These are phyloP conservation scores for Kodamaea hsintzibuensis DNA, from an alignment of 805 yeast genomes.

Conservation along the genomic window DNA sequence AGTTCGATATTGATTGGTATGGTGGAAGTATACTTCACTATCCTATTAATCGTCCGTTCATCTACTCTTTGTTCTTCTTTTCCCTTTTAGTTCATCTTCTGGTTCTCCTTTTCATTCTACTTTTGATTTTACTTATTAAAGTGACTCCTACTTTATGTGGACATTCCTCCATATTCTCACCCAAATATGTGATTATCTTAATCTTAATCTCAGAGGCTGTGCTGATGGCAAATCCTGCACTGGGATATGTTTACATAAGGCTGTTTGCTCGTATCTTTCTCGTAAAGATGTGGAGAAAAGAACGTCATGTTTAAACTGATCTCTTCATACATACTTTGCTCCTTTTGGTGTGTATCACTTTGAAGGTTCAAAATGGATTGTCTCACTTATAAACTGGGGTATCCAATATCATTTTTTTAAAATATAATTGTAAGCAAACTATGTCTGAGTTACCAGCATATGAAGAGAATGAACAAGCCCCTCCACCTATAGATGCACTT, in stretches of 20 bases:
- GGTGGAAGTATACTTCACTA: too few species aligned
- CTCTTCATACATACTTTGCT: too few species aligned
- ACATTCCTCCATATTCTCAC: not conserved
- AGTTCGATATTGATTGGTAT: too few species aligned
- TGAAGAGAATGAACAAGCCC: not conserved
- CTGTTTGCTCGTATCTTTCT: not conserved
- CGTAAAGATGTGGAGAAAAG: not conserved
- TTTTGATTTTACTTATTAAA: too few species aligned
- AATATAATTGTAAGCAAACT: not conserved
- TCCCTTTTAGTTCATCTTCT: too few species aligned
- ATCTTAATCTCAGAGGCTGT: not conserved
- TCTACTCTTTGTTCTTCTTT: too few species aligned
- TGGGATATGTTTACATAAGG: not conserved
- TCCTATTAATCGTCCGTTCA: too few species aligned
- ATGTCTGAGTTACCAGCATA: conserved; percentile 1
- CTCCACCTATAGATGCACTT: not conserved
- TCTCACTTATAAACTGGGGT: not conserved
- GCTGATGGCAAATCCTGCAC: not conserved
- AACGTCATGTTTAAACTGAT: not conserved
- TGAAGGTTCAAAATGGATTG: too few species aligned
- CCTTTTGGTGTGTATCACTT: too few species aligned
- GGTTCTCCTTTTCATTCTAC: too few species aligned
- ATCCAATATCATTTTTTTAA: too few species aligned
- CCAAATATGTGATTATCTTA: not conserved
- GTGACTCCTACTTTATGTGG: too few species aligned